Evolutionary conservation across 441 rosid genomes (phyloP), one percentile per base, ranked within the genome.

Genomic region (Populus hybrid): DNA sequence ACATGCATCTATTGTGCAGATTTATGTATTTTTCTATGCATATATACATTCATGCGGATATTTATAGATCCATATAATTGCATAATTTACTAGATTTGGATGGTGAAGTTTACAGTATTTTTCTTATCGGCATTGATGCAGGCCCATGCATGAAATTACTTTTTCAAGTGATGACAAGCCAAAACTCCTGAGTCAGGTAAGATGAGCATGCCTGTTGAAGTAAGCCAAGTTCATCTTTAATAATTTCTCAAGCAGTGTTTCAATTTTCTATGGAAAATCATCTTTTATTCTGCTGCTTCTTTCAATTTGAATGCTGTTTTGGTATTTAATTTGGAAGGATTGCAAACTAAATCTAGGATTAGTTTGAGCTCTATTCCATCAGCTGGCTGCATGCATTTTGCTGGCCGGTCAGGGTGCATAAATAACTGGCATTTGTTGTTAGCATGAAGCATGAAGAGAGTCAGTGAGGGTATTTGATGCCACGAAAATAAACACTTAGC

Each of bases 101-200:
- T 68, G 68, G 28, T 71, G 42, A 72, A 75, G 56, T 42, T 79
- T 74, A 71, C 69, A 2, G 61, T 72, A 23, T 53, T 78, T 67
- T 40, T 80, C 63, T 70, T 10, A 78, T 75, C 77, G 64, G 35
- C 77, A 78, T 59, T 28, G 77, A 71, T 85, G 84, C 71, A 94
- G 99, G 90, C 94, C 98, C 26, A 90, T 93, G 98, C 98, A 92
- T 76, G 99, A 93, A 86, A 89, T 97, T 75, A 97, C 99, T 67
- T 93, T 97, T 85, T 92, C 99, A 75, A 85, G 97, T 7, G 87
- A 89, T 78, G 97, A 97, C 91, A 90, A 86, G 92, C 98, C 93
- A 21, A 97, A 94, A 85, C 98, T 94, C 80, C 92, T 97, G 20
- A 92, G 95, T 85, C 90, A 94, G 97, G 99, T 97, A 84, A 64